Percentiles rank a stretch among this genome's conserved stretches.
phyloP scores from a whole-genome alignment of 1,284 basidiomycete species.

The Sanghuangporus weigelae region DNA sequence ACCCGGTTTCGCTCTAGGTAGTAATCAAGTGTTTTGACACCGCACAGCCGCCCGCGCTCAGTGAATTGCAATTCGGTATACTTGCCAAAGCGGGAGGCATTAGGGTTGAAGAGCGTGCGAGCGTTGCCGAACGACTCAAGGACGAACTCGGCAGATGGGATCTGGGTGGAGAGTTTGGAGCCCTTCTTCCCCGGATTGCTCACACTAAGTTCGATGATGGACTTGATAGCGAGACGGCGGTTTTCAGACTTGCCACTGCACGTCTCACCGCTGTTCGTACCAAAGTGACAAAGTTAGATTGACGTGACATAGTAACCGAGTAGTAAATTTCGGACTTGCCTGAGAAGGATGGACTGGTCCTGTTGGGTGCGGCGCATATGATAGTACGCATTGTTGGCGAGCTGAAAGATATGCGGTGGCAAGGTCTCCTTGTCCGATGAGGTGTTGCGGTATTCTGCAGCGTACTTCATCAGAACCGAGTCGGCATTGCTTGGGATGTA shows the following conservation, averaged over 20 bases:
- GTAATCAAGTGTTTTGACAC: constrained; percentile 95
- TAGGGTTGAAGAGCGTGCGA: constrained; percentile 85
- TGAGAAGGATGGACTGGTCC: constrained; percentile 86
- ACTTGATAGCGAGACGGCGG: constrained; percentile 84
- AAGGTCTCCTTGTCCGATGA: constrained; percentile 39
- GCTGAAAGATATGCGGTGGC: constrained; percentile 79
- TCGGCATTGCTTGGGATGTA: constrained; percentile 79
- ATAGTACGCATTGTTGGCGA: constrained; percentile 90
- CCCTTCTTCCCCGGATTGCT: constrained; percentile 92
- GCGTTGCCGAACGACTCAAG: constrained; percentile 92
- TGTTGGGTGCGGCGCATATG: constrained; percentile 93
- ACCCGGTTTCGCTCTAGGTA: constrained; percentile 91
- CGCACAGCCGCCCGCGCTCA: constrained; percentile 83
- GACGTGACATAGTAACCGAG: constrained; percentile 11
- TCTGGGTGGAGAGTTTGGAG: constrained; percentile 76
- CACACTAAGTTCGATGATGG: constrained; percentile 83
- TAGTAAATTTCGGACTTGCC: constrained; percentile 42
- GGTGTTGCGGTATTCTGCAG: constrained; percentile 58
- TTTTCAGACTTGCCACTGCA: constrained; percentile 93
- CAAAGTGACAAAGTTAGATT: constrained; percentile 9
- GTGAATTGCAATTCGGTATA: constrained; percentile 94
- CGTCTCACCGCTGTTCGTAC: constrained; percentile 72
- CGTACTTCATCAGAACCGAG: constrained; percentile 77
- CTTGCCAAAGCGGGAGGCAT: constrained; percentile 88
- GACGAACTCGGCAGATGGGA: constrained; percentile 93